phyloP scores from a whole-genome alignment of 495 filamentous ascomycete genomes.

The Pyrenula aspistea region DNA sequence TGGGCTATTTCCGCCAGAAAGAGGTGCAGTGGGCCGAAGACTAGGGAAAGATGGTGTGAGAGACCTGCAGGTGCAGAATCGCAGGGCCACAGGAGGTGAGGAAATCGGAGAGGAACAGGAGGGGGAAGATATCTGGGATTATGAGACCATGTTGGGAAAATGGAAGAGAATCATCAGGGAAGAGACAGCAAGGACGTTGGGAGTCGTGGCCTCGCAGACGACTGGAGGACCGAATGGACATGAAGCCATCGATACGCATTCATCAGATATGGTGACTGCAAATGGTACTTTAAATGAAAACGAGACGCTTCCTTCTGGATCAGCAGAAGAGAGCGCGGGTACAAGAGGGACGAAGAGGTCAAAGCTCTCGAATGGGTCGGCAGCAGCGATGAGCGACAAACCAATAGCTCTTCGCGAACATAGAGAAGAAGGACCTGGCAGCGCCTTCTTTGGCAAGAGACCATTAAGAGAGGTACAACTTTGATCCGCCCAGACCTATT shows the following conservation, averaged over 20 bases:
- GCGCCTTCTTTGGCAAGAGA: not conserved
- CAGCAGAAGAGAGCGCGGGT: not conserved
- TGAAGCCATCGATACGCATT: not conserved
- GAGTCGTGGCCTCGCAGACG: not conserved
- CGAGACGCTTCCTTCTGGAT: too few relatives aligned
- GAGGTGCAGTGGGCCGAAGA: slow-evolving; percentile 42
- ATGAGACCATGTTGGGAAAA: slow-evolving; percentile 42
- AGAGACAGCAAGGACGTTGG: slow-evolving; percentile 1
- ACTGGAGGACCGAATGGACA: not conserved
- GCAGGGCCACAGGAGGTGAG: slow-evolving; percentile 15
- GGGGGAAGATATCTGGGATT: slow-evolving; percentile 33
- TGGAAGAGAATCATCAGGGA: slow-evolving; percentile 40
- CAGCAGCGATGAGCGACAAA: not conserved
- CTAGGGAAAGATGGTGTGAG: slow-evolving; percentile 28
- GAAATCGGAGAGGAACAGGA: slow-evolving; percentile 6
- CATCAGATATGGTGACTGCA: not conserved
- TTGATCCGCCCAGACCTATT: not conserved
- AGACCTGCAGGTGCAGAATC: slow-evolving; percentile 22
- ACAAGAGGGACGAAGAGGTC: not conserved
- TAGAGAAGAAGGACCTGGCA: not conserved
- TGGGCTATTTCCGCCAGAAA: slow-evolving; percentile 49
- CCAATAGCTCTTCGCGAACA: not conserved
- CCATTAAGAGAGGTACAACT: not conserved
- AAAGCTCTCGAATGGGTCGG: not conserved
- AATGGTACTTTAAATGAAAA: not conserved